Base-by-base conservation (phyloP, 805 yeast species). In the Cyberlindnera nakhonratchasimensis region DNA sequence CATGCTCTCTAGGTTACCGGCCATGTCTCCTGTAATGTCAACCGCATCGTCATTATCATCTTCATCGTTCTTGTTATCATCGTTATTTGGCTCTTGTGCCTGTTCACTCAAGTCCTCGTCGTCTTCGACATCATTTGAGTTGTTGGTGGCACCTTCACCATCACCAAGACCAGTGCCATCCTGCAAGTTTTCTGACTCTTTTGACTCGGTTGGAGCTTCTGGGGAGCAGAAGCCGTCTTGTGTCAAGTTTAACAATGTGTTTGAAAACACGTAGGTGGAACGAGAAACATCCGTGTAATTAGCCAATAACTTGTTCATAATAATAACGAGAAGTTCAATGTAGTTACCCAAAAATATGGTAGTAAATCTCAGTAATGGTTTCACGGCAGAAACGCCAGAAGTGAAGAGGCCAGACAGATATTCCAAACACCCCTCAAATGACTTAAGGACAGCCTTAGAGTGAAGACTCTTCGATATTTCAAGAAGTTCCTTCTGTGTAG, bases 21-120 rank as follows among this genome's bases (percentile, higher is more conserved):
- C 96, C 95, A 93, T 87, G 54, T 93, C 98, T 26, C 97, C 96
- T 54, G 90, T 96, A 60, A 90, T 86, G 37, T 88, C 96, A 34
- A 86, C 89, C 5, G 97, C 97, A 60, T 88, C 88, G 49, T 87
- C 88, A 39, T 88, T 79, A 8, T 79, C 82, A 9, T 80, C 82
- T 21, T 78, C 73, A 6, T 79, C 76, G n/a, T 80, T 73, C 18
- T 84, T 77, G 28, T 82, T 77, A 39, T 84, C 75, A 28, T 89
- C 90, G 38, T 82, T 77, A 51, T 86, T 83, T 23, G 82, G 82
- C 42, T 79, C 77, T 53, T 83, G 87, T 1, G 85, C 86, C 51
- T 79, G 75, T 46, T 77, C 74, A 5, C 82, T 70, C 37, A 91
- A 69, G 61, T 93, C 96, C 48, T 89, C 96, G 52, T 90, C 96